Base-by-base conservation (phyloP, 176 grass and related monocot genomes). In the Oryza meyeriana region DNA sequence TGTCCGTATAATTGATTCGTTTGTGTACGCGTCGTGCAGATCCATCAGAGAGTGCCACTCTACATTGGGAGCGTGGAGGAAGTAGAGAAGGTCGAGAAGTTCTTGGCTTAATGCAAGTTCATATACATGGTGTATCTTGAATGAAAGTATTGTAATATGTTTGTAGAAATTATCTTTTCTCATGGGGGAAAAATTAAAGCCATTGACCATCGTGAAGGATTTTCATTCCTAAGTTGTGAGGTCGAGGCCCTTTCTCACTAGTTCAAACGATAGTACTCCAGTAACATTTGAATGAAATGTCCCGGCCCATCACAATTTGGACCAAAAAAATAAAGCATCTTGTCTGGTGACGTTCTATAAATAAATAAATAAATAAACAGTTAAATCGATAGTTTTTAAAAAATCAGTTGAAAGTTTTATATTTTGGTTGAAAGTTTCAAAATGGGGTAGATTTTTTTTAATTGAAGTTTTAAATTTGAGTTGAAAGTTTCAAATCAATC, bases 31-130 rank as follows among this genome's bases (percentile, higher is more conserved):
- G 11, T 22, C 64, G 63, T 75, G 83, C 87, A 99, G 96, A 74
- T 99, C 36, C 96, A 99, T 64, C 96, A 99, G 79, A 89, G 96
- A 83, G 96, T 95, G 83, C 96, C 96, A 3, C 82, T 99, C 33
- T 99, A 88, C 93, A 95, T 99, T 8, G 96, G 96, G 36, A 99
- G 96, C 69, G 89, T 94, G 18, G 93, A 99, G 69, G 96, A 99
- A 82, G 96, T 99, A 72, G 93, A 95, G 31, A 99, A 94, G 89
- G 74, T 93, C 77, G 96, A 95, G 55, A 99, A 92, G 71, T 99
- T 92, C 87, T 87, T 99, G 79, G 87, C 84, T 20, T 97, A 92
- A 33, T 64, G 55, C 76, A 35, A 69, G 39, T 28, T 48, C 16
- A 74, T 66, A 71, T 72, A 35, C 22, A 24, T 6, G 64, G 8